Conservation (phyloP, 2,329 filamentous ascomycete species). For the Celoporthe dispersa region DNA sequence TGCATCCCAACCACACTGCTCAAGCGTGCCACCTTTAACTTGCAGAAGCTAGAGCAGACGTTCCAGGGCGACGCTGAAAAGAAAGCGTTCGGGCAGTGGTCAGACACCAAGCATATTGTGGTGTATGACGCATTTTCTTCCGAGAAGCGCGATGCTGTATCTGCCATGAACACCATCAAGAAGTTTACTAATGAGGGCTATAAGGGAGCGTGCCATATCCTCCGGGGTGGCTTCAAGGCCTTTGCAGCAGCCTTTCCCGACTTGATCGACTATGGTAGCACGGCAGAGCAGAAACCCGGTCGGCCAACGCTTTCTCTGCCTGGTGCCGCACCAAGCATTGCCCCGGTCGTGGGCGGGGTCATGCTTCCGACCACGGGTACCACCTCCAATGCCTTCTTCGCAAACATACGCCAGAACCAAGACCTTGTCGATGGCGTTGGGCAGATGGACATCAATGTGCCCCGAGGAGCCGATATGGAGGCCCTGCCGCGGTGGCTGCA, state of each 20-base stretch:
- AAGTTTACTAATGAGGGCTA: constrained; percentile 91
- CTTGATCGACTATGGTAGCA: constrained; percentile 57
- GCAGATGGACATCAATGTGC: constrained; percentile 66
- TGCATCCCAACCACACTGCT: constrained; percentile 94
- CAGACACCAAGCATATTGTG: constrained; percentile 73
- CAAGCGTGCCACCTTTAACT: constrained; percentile 87
- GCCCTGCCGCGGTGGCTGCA: constrained; percentile 78
- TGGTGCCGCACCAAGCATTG: constrained; percentile 51
- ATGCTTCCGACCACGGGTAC: constrained; percentile 73
- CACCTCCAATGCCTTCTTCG: constrained; percentile 86
- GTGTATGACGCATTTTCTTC: constrained; percentile 83
- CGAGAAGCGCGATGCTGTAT: constrained; percentile 78
- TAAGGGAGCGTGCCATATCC: constrained; percentile 71
- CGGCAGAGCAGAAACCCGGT: constrained; percentile 36
- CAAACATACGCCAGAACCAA: constrained; percentile 95
- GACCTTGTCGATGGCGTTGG: constrained; percentile 93
- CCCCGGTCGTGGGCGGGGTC: constrained; percentile 88
- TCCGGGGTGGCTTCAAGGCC: constrained; percentile 80
- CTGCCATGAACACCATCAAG: constrained; percentile 85
- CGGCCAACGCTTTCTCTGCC: constrained; percentile 55
- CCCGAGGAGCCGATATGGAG: constrained; percentile 48
- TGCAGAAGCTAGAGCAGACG: constrained; percentile 84
- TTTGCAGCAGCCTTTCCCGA: constrained; percentile 72
- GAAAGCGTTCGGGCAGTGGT: constrained; percentile 77
- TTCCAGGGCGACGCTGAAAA: constrained; percentile 76